These are phyloP conservation scores for Backusella morwellensis DNA, from an alignment of 192 early-diverging fungal genomes.

Conservation along the genomic window DNA sequence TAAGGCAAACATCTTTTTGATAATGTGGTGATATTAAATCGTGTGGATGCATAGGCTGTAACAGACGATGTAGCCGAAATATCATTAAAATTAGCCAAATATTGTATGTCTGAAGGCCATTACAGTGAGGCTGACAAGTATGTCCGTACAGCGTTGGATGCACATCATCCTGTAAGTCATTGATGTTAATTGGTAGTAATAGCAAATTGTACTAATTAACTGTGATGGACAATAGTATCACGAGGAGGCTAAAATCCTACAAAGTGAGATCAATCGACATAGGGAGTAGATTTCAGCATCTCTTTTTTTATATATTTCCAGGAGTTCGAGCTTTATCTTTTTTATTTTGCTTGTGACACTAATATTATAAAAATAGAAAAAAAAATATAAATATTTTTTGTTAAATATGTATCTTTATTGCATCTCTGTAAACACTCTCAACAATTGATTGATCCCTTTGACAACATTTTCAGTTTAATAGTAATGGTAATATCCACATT, in stretches of 20 bases:
- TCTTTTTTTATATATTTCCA: not conserved
- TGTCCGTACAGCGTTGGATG: conserved; percentile 33
- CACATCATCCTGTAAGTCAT: conserved; percentile 28
- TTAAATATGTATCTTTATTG: no score
- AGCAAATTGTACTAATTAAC: no score
- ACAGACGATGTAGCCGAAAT: conserved; percentile 31
- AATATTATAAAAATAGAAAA: not conserved
- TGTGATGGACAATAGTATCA: conserved; percentile 16
- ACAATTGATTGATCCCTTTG: no score
- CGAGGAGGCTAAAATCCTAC: conserved; percentile 24
- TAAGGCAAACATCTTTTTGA: not conserved
- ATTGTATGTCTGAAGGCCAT: conserved; percentile 35
- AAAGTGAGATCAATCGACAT: conserved; percentile 12
- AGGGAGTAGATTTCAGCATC: not conserved
- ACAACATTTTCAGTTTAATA: no score
- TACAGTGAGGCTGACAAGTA: conserved; percentile 40
- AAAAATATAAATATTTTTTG: no score
- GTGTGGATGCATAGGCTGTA: not conserved
- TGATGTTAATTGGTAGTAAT: not conserved
- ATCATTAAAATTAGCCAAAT: conserved; percentile 12
- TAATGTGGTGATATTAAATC: not conserved
- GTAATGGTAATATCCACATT: no score
- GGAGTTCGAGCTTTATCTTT: not conserved
- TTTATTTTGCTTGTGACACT: not conserved
- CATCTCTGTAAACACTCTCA: no score